A percentile compares a stretch with the other conserved stretches of the same genome.
Conservation (phyloP, 306 rosid species). For the Acacia acuminata region DNA sequence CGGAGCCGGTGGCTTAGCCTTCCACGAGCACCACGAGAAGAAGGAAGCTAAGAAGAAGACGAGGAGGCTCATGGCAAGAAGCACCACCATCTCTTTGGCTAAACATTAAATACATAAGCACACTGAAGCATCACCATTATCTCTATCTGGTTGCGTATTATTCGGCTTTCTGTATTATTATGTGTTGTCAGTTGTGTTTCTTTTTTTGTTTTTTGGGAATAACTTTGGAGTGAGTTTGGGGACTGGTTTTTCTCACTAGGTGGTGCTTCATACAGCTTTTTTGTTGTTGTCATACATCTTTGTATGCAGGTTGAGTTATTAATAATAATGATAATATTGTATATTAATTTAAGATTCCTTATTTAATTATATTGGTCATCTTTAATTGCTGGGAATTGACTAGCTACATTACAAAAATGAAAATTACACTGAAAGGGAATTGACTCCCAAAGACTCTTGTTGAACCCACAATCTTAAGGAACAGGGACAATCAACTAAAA, state of each 20-base stretch:
- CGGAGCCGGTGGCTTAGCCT: conserved; percentile 71
- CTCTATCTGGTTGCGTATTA: background rate
- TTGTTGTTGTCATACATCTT: too few relatives aligned
- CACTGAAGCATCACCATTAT: background rate
- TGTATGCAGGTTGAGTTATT: background rate
- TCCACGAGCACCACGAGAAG: conserved; percentile 79
- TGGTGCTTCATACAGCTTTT: background rate
- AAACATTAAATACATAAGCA: background rate
- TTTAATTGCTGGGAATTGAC: background rate
- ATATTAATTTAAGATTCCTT: background rate
- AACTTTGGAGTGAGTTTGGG: background rate
- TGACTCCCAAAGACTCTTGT: too few relatives aligned
- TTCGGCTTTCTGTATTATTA: background rate
- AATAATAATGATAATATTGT: background rate
- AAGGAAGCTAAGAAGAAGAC: conserved; percentile 58
- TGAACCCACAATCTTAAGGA: too few relatives aligned
- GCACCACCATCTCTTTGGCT: conserved; percentile 63
- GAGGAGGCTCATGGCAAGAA: conserved; percentile 70
- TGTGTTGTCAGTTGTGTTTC: background rate
- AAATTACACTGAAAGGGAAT: too few relatives aligned
- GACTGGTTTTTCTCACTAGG: background rate
- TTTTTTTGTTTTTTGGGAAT: background rate
- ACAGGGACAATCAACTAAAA: too few relatives aligned
- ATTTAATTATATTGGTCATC: background rate
- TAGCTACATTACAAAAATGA: too few relatives aligned